Evolutionary conservation across 208 protist species (phyloP), one percentile per base, ranked within the genome.

Genomic region (Phytomonas francai): DNA sequence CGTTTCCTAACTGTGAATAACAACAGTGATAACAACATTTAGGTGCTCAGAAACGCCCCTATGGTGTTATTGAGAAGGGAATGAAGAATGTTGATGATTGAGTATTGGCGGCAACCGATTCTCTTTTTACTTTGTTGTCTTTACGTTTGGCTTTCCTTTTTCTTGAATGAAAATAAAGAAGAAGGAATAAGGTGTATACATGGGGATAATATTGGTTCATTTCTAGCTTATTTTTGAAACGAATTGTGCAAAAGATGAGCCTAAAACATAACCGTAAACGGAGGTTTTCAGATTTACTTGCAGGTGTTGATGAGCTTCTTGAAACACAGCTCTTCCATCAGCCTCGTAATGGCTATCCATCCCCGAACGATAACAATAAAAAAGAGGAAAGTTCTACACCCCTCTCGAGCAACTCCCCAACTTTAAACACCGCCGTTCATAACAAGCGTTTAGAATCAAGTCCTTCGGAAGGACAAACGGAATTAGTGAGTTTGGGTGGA

Each of bases 401-500:
- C 39, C 39, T 14, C 39, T 45, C 39, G 39, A 22, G 39, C 11
- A 14, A 14, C 11, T 45, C 39, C 19, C 39, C 39, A 45, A 45
- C 12, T 45, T 45, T 45, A 45, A 14, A 1, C 39, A 45, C 9
- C 19, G 11, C 2, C 11, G 19, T 45, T 45, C 12, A 45, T 14
- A 14, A 14, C 39, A 45, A 14, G 39, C 19, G 39, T 45, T 45
- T 11, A 45, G 39, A 45, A 45, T 45, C 39, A 3, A 45, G 39
- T 14, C 39, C 39, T 16, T 22, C 1, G 9, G 39, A 45, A 45
- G 2, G 39, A 7, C 2, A 45, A 22, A 45, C 39, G 39, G 19
- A 45, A 45, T 45, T 14, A 2, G 19, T 45, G 9, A 76, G 73
- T 49, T 56, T 83, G 16, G 76, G 86, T 67, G 80, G 73, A 25